A percentile compares a stretch with the other conserved stretches of the same genome.
Conservation (phyloP, 2,329 filamentous ascomycete genomes). For the Cytospora schulzeri region DNA sequence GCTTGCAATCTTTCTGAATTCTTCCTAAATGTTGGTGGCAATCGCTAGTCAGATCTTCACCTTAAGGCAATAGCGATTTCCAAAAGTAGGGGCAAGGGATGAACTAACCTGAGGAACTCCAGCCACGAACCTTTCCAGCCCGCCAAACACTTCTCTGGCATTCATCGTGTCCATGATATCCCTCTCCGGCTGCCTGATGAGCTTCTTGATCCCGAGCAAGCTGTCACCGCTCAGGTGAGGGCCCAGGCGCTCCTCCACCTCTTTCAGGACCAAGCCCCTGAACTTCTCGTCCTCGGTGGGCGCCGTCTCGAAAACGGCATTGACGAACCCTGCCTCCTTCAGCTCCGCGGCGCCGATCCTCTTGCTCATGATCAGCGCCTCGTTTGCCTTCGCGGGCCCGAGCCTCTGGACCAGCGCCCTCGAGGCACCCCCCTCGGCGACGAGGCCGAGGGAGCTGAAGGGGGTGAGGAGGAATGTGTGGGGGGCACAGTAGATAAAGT, state of each 20-base stretch:
- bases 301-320: constrained; percentile 68
- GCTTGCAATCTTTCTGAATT: constrained; percentile 82
- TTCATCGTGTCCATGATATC: constrained; percentile 76
- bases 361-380: constrained; percentile 90
- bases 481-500: constrained; percentile 89
- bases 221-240: constrained; percentile 78
- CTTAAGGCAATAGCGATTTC: neutral
- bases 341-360: constrained; percentile 74
- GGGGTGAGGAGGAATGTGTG: constrained; percentile 86
- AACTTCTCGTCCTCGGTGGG: constrained; percentile 71
- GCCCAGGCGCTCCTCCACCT: constrained; percentile 81
- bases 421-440: constrained; percentile 83
- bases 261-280: constrained; percentile 67
- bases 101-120: constrained; percentile 70
- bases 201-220: constrained; percentile 78
- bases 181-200: constrained; percentile 74
- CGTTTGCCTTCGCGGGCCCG: constrained; percentile 81
- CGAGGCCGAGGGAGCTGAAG: constrained; percentile 86
- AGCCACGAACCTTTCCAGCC: constrained; percentile 75
- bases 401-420: constrained; percentile 78
- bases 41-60: neutral
- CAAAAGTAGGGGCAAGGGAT: neutral
- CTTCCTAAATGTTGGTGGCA: constrained; percentile 45
- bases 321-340: constrained; percentile 77
- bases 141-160: constrained; percentile 81